Percentiles rank a stretch among this genome's conserved stretches.
These are phyloP conservation scores for Hibiscus trionum DNA, from an alignment of 345 rosid genomes.

Conservation along the genomic window DNA sequence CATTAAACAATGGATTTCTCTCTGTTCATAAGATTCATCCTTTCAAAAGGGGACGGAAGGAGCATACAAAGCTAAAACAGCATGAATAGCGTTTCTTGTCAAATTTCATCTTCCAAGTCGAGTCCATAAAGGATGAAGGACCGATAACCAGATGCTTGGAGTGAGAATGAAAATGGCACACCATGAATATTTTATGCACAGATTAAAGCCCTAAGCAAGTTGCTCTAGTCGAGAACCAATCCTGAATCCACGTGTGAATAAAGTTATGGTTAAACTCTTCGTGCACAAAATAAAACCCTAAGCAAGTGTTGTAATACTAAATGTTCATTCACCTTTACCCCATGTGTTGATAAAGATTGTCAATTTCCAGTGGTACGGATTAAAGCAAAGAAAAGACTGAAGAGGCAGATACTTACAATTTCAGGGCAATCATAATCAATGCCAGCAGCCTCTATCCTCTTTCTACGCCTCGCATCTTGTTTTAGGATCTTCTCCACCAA, in stretches of 20 bases:
- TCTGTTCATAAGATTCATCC: too few relatives aligned
- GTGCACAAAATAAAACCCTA: neutral
- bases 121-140: too few relatives aligned
- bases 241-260: too few relatives aligned
- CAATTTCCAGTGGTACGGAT: neutral
- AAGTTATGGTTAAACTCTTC: neutral
- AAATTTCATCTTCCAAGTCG: too few relatives aligned
- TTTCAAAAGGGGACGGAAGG: too few relatives aligned
- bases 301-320: neutral
- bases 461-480: slow-evolving; percentile 52
- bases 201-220: neutral
- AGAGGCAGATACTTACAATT: slow-evolving; percentile 48
- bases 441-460: slow-evolving; percentile 72
- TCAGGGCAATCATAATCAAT: slow-evolving; percentile 82
- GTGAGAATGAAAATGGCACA: too few relatives aligned
- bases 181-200: neutral
- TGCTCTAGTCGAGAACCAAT: neutral
- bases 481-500: slow-evolving; percentile 58
- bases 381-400: neutral
- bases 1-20: too few relatives aligned
- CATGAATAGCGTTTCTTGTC: too few relatives aligned
- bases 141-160: too few relatives aligned
- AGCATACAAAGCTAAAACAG: too few relatives aligned
- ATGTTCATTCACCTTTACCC: neutral
- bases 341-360: neutral